Conservation (phyloP, 2,329 filamentous ascomycete species). For the Colletotrichum sp. region DNA sequence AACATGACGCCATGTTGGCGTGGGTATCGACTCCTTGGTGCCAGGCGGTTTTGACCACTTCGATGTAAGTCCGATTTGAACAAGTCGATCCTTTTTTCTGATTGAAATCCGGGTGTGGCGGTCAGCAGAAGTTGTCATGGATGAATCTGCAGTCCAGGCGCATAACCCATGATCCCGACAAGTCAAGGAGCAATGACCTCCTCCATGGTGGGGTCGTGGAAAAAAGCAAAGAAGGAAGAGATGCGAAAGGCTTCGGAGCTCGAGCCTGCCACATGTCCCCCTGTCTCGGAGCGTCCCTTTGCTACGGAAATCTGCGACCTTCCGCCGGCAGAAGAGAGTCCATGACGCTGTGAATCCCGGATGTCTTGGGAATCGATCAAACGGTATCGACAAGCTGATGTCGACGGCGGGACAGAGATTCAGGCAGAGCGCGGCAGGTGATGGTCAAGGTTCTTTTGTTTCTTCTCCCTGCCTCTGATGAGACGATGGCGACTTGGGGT, state of each 20-base stretch:
- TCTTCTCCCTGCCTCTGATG: background rate
- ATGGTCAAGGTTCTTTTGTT: background rate
- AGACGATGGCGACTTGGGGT: background rate
- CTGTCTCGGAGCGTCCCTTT: constrained; percentile 11
- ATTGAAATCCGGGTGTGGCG: background rate
- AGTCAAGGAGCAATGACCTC: background rate
- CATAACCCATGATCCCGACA: constrained; percentile 1
- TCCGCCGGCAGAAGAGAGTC: background rate
- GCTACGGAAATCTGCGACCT: constrained; percentile 5
- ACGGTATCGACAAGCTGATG: background rate
- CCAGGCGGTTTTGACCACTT: background rate
- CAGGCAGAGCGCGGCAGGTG: background rate
- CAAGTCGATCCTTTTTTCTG: background rate
- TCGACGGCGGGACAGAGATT: background rate
- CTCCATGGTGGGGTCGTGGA: background rate
- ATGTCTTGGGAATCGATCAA: background rate
- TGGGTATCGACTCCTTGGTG: background rate
- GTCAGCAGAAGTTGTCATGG: background rate
- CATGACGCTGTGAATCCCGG: background rate
- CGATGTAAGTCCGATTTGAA: background rate
- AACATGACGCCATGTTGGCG: background rate
- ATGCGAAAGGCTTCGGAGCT: constrained; percentile 2
- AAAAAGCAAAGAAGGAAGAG: constrained; percentile 10
- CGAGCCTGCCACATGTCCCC: background rate
- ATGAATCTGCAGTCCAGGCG: background rate